A percentile compares a stretch with the other conserved stretches of the same genome.
These are phyloP conservation scores for Brassica rapa DNA, from an alignment of 345 rosid genomes.

Conservation along the genomic window DNA sequence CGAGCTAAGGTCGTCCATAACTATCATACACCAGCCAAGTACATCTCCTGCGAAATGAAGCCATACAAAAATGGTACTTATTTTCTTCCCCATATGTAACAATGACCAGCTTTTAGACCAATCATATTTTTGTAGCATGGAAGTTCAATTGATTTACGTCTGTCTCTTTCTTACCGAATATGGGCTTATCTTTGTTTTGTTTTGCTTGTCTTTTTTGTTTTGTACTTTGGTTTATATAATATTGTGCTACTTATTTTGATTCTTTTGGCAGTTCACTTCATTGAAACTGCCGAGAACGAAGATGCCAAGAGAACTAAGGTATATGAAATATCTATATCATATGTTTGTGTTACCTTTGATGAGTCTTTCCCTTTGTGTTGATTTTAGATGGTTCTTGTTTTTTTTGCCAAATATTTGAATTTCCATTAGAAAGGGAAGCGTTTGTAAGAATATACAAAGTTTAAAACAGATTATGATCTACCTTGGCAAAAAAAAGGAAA, in stretches of 20 bases:
- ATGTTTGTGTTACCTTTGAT: background rate
- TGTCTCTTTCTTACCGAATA: background rate
- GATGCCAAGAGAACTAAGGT: background rate
- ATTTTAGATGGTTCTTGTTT: background rate
- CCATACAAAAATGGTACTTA: background rate
- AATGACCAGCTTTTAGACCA: background rate
- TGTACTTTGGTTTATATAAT: background rate
- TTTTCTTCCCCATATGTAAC: background rate
- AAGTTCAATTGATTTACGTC: too few relatives aligned
- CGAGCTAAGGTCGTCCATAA: background rate
- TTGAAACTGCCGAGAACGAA: constrained; percentile 7
- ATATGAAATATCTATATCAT: background rate
- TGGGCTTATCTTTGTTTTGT: background rate
- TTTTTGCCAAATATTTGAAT: too few relatives aligned
- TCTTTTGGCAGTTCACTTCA: background rate
- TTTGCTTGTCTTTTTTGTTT: background rate
- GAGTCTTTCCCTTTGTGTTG: background rate
- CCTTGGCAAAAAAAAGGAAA: too few relatives aligned
- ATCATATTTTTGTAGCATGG: background rate
- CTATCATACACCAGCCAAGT: background rate
- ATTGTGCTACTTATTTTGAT: background rate
- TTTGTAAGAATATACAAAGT: too few relatives aligned
- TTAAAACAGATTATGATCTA: too few relatives aligned
- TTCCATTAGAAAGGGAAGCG: too few relatives aligned
- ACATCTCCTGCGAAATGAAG: background rate